Conservation (phyloP, 352 stramenopile genomes). For the Pythium pyrilobum region DNA sequence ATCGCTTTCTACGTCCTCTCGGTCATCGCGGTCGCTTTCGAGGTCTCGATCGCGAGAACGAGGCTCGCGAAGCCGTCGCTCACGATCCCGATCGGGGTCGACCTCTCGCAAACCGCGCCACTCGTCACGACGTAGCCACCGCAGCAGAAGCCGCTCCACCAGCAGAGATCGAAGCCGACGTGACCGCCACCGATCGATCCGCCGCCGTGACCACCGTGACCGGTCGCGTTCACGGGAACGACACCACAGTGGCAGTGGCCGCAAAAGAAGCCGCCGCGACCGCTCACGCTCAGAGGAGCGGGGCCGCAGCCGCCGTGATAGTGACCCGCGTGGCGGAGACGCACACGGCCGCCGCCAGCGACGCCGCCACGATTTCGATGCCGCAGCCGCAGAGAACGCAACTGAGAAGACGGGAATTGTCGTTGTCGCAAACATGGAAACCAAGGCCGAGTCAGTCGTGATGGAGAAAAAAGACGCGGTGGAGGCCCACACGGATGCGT, state of each 20-base stretch:
- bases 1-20: slow-evolving; percentile 12
- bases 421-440: too few species aligned
- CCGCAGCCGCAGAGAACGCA: neutral
- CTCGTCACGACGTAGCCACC: slow-evolving; percentile 8
- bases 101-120: neutral
- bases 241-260: neutral
- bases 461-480: too few species aligned
- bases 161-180: slow-evolving; percentile 6
- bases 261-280: slow-evolving; percentile 15
- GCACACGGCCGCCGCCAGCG: neutral
- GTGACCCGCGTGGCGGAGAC: neutral
- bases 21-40: slow-evolving; percentile 10
- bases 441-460: neutral
- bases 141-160: slow-evolving; percentile 13
- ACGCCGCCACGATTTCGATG: slow-evolving; percentile 3
- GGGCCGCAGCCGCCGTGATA: neutral
- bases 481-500: too few species aligned
- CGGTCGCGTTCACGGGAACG: slow-evolving; percentile 4
- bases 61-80: slow-evolving; percentile 4
- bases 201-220: slow-evolving; percentile 1
- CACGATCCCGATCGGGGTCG: slow-evolving; percentile 1
- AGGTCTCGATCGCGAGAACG: slow-evolving; percentile 18
- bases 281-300: slow-evolving; percentile 13
- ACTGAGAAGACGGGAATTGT: neutral
- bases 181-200: slow-evolving; percentile 1